Evolutionary conservation across 257 asterid genomes (phyloP), one percentile per base, ranked within the genome.

Genomic region (Salvia hispanica): DNA sequence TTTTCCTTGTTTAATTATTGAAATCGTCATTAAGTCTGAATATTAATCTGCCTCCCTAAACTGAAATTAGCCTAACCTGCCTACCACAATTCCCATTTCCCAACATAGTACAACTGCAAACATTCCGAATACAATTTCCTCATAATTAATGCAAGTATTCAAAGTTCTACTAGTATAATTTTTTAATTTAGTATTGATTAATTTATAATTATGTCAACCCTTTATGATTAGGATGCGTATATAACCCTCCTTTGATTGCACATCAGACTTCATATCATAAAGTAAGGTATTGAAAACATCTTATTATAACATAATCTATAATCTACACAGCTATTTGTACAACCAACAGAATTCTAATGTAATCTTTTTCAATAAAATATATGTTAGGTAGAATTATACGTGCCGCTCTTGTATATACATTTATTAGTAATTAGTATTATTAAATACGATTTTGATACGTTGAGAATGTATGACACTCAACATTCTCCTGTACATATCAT

Each of bases 121-220:
- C 67, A 72, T 72, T 71, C 74, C 42, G 7, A 31, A 46, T 40
- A 11, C 5, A 16, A 3, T 72, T 48, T 37, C 9, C 18, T 61
- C 34, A 56, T 61, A 54, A 54, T 60, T 61, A 54, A 54, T 60
- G 67, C 44, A 53, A 64, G 21, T n/a, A 42, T 15, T 50, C 59
- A 54, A 43, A 48, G 7, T 60, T 72, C 54, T 50, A n/a, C 55
- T 11, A 25, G 31, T 1, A 25, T 25, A 34, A 11, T n/a, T 13
- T 39, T 25, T 25, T 25, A 25, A 25, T 25, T 52, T 33, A 44
- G 4, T 40, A 56, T 42, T 60, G 50, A 64, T 10, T 0, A 37
- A 47, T 43, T 14, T 28, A 53, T 39, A 39, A 8, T 44, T 54
- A 44, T 76, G 85, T 80, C 84, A 80, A 80, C 85, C 46, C 80